A percentile compares a stretch with the other conserved stretches of the same genome.
Conservation (phyloP, 2,329 filamentous ascomycete genomes). For the Talaromyces funiculosus region DNA sequence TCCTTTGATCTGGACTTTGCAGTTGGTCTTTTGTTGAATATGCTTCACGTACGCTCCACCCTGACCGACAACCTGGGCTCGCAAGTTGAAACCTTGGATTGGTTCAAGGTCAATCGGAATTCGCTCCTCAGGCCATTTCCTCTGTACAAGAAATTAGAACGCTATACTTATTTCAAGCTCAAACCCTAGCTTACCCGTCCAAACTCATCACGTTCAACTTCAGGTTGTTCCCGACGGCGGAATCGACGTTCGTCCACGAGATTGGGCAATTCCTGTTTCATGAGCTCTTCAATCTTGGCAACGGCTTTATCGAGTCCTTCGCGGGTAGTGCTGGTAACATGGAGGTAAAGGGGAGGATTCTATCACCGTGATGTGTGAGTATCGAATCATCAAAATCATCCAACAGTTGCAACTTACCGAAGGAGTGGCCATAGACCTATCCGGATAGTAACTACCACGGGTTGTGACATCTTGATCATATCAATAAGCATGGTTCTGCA, state of each 20-base stretch:
- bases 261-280: conserved; percentile 92
- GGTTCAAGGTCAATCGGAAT: conserved; percentile 88
- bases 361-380: conserved; percentile 34
- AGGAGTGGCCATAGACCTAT: conserved; percentile 94
- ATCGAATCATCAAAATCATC: not conserved
- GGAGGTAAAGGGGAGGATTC: conserved; percentile 91
- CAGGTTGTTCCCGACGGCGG: conserved; percentile 68
- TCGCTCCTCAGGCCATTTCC: conserved; percentile 98
- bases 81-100: conserved; percentile 88
- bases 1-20: conserved; percentile 96
- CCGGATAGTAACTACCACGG: conserved; percentile 90
- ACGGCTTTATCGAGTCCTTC: conserved; percentile 87
- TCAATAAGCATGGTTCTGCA: conserved; percentile 56
- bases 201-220: conserved; percentile 82
- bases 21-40: conserved; percentile 91
- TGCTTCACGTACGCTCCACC: conserved; percentile 96
- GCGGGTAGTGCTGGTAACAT: conserved; percentile 89
- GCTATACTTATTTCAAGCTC: not conserved
- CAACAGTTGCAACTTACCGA: conserved; percentile 60
- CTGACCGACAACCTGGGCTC: conserved; percentile 91
- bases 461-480: conserved; percentile 91
- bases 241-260: conserved; percentile 92
- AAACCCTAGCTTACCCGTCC: conserved; percentile 60
- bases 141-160: conserved; percentile 46
- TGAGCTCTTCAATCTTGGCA: conserved; percentile 83